Evolutionary conservation across 1,139 yeast species (phyloP), one percentile per base, ranked within the genome.

Genomic region (Candida tetrigidarum): DNA sequence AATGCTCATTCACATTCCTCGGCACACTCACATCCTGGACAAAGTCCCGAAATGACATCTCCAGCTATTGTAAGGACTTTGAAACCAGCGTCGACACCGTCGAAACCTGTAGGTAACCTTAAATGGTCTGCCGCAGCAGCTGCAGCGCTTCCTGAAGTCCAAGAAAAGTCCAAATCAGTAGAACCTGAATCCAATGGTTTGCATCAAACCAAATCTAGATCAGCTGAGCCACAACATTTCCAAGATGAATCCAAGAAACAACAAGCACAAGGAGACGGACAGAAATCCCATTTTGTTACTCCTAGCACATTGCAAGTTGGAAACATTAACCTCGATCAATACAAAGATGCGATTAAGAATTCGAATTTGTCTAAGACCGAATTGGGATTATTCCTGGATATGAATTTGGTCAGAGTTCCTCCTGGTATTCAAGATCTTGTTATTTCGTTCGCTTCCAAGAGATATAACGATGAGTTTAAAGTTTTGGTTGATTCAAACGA

Each of bases 111-210:
- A 3, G 82, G 84, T 12, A 86, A 80, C 46, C 67, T 84, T 51
- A 83, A 84, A 54, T 85, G 92, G 80, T 79, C 93, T 0, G 78
- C 85, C 0, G 85, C 88, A 1, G 87, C 86, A 2, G 83, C 84
- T 5, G 62, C 46, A 8, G 55, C 53, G 11, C 42, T 47, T 9
- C 45, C 50, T 5, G 52, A 51, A n/a, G 37, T 34, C 10, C 45
- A 30, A 14, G 35, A 35, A 34, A 45, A 45, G 26, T 18, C 44
- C 11, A 29, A 35, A 33, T 19, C 44, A 8, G 33, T 27, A 23
- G 47, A 35, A 29, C 39, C 37, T 22, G 45, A 43, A 30, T 14
- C 39, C 5, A 46, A 38, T 16, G 47, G 51, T 37, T 29, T 29
- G 30, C 38, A 32, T 28, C 26, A 41, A 32, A 32, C 29, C 11